Conservation (phyloP, 495 filamentous ascomycete species). For the Diplogelasinospora grovesii region DNA sequence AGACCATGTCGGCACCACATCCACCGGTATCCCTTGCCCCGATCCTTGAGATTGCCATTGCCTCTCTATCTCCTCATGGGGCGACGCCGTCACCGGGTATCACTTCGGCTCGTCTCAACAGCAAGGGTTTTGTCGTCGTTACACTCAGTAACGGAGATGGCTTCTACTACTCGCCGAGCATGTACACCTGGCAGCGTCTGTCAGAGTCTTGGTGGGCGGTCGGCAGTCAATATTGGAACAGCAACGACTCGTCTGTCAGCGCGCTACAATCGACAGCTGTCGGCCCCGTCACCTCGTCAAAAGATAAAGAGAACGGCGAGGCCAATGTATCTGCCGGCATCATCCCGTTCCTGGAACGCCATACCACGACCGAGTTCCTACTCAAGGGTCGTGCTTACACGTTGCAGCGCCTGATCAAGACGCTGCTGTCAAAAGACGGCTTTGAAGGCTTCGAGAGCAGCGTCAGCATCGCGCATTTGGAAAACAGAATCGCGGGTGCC, state of each 20-base stretch:
- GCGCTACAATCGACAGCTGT: conserved; percentile 67
- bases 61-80: conserved; percentile 57
- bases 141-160: conserved; percentile 90
- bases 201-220: conserved; percentile 98
- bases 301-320: conserved; percentile 34
- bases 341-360: conserved; percentile 85
- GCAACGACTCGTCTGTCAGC: conserved; percentile 75
- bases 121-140: conserved; percentile 71
- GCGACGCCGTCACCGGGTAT: conserved; percentile 69
- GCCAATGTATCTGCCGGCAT: conserved; percentile 82
- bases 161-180: conserved; percentile 71
- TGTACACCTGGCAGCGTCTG: conserved; percentile 91
- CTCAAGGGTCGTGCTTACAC: conserved; percentile 84
- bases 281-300: conserved; percentile 35
- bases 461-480: conserved; percentile 89
- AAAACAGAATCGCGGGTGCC: conserved; percentile 89
- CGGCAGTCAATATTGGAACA: conserved; percentile 96
- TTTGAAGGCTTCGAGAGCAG: conserved; percentile 87
- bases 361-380: conserved; percentile 89
- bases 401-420: conserved; percentile 82
- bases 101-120: conserved; percentile 86
- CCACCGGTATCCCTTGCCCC: conserved; percentile 87
- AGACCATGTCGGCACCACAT: conserved; percentile 74
- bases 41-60: conserved; percentile 73
- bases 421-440: conserved; percentile 74